Conservation (phyloP, 805 yeast genomes). For the Cyberlindnera saturnus region DNA sequence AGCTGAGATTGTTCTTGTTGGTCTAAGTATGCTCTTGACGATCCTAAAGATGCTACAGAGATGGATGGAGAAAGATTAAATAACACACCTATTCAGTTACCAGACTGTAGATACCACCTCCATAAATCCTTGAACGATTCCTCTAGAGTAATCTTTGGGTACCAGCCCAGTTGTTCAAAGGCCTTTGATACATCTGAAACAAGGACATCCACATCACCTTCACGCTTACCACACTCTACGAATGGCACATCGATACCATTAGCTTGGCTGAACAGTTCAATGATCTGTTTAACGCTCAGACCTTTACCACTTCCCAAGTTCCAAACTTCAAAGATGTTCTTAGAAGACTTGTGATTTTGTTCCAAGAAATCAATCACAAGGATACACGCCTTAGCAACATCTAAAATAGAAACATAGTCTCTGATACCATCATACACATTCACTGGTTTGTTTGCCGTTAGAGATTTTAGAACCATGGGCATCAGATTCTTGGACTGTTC, state of each 20-base stretch:
- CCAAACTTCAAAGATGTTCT: conserved; percentile 68
- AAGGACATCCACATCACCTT: conserved; percentile 71
- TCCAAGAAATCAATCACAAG: conserved; percentile 58
- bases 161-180: conserved; percentile 59
- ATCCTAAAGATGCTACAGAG: conserved; percentile 2
- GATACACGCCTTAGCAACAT: conserved; percentile 71
- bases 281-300: conserved; percentile 69
- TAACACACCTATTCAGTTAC: not conserved
- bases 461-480: conserved; percentile 42
- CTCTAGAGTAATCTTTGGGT: conserved; percentile 46
- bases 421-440: conserved; percentile 73
- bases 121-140: conserved; percentile 69
- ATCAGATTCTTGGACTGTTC: conserved; percentile 78
- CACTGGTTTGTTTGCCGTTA: conserved; percentile 46
- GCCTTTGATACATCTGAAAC: conserved; percentile 71
- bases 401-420: conserved; percentile 78
- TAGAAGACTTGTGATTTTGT: conserved; percentile 18
- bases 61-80: not conserved
- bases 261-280: conserved; percentile 56
- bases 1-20: conserved; percentile 9
- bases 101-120: conserved; percentile 44
- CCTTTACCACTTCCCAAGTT: conserved; percentile 80
- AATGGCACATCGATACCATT: conserved; percentile 60
- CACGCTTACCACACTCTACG: conserved; percentile 60
- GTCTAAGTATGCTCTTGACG: conserved; percentile 3